Percentiles rank a stretch among this genome's conserved stretches.
Conservation (phyloP, 1,284 basidiomycete species). For the Fomitiporia mediterranea region DNA sequence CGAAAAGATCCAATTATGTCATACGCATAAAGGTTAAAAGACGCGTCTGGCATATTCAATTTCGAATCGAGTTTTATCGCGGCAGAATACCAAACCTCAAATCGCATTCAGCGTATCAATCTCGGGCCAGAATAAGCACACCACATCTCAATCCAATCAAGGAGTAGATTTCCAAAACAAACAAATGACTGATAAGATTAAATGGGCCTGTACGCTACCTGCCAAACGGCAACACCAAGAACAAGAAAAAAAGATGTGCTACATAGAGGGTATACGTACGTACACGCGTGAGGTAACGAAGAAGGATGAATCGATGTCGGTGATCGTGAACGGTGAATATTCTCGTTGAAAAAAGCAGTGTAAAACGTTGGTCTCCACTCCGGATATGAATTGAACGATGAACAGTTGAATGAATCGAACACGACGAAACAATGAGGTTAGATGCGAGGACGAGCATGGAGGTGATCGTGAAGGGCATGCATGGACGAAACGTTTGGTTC, state of each 20-base stretch:
- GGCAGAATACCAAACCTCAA: no score
- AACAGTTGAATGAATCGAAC: conserved; percentile 3
- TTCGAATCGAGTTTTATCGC: no score
- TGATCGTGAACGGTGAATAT: not conserved
- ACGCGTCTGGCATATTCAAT: no score
- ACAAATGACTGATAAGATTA: not conserved
- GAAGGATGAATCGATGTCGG: not conserved
- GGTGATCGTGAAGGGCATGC: conserved; percentile 1
- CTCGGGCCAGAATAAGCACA: no score
- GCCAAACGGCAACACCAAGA: not conserved
- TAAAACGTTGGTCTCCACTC: not conserved
- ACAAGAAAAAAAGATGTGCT: no score
- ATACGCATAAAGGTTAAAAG: no score
- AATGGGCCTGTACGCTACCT: conserved; percentile 10
- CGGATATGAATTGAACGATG: not conserved
- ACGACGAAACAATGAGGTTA: conserved; percentile 16
- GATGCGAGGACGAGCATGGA: not conserved
- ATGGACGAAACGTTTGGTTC: conserved; percentile 2
- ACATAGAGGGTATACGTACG: conserved; percentile 18
- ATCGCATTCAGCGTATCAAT: no score
- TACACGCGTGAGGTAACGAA: conserved; percentile 3
- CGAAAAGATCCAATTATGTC: no score
- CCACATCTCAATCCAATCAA: not conserved
- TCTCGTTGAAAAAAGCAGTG: not conserved
- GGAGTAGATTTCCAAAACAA: no score